Evolutionary conservation across 1,284 basidiomycete species (phyloP), one percentile per base, ranked within the genome.

Genomic region (Moesziomyces sp.): DNA sequence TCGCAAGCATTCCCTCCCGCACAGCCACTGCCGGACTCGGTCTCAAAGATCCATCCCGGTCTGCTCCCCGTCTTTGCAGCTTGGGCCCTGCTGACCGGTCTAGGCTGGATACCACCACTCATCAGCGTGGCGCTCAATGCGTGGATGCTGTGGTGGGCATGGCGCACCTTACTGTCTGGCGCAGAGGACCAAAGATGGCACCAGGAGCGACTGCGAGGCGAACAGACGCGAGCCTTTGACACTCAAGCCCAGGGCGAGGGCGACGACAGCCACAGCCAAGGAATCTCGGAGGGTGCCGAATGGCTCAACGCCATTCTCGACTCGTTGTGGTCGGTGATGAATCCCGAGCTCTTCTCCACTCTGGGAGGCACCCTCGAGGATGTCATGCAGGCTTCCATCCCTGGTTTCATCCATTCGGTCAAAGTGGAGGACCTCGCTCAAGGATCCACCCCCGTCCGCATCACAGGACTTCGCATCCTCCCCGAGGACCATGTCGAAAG

Each of bases 371-470:
- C 75, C 1, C 52, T 78, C 16, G 77, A 78, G 35, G 77, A 78
- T 43, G 75, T 78, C 43, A 64, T 78, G 67, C 71, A 76, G 43
- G 77, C 77, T 5, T 74, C 71, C 8, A 63, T 73, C 9, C 74
- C 74, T 3, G 35, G 44, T 7, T 75, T 78, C 48, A 76, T 78
- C 35, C 67, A 78, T 21, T 56, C 58, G 0, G 75, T 78, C 64
- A 78, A 78, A 26, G 77, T 78, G 5, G 65, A 59, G 21, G 77
- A 78, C 21, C 47, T 77, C 18, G 59, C 71, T 3, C 77, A 78
- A 42, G 75, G 74, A 11, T 57, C 60, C 23, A 78, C 74, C 0
- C 71, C 75, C 3, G 40, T 77, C 2, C 67, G 75, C n/a, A 56
- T 77, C 51, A 75, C 73, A 4, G 74, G 62, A 5, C 58, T 76